Conservation (phyloP, 768 basidiomycete species). For the Royoungia palumana region DNA sequence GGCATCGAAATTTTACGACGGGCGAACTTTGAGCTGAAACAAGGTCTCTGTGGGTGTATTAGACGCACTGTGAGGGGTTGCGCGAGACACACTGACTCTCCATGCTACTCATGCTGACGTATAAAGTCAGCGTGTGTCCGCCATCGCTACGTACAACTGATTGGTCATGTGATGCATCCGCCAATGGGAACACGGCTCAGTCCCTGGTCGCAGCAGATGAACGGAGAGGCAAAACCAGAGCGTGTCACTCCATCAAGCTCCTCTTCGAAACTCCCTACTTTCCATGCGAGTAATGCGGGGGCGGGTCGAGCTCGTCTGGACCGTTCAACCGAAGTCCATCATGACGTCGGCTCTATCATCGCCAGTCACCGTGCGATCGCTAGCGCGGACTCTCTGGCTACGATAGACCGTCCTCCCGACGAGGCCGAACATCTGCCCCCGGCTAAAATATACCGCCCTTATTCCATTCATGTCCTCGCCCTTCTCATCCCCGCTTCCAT, state of each 20-base stretch:
- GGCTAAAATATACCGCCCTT: slow-evolving; percentile 44
- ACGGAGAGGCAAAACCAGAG: background rate
- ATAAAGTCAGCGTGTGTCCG: background rate
- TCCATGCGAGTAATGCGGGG: slow-evolving; percentile 7
- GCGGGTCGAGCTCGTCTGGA: background rate
- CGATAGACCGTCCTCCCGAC: slow-evolving; percentile 40
- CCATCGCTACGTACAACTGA: background rate
- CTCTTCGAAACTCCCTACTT: background rate
- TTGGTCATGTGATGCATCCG: slow-evolving; percentile 12
- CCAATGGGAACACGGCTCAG: too few species aligned
- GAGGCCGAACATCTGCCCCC: slow-evolving; percentile 31
- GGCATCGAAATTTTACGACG: slow-evolving; percentile 8
- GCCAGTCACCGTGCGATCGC: slow-evolving; percentile 32
- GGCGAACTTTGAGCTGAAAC: slow-evolving; percentile 92
- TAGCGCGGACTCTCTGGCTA: slow-evolving; percentile 38
- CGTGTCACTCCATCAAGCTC: background rate
- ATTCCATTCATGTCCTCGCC: slow-evolving; percentile 61
- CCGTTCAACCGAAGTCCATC: slow-evolving; percentile 10
- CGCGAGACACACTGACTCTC: slow-evolving; percentile 64
- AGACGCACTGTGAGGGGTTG: background rate
- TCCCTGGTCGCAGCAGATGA: background rate
- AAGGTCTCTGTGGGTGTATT: slow-evolving; percentile 68
- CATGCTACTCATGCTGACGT: slow-evolving; percentile 68
- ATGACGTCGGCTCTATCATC: slow-evolving; percentile 34
- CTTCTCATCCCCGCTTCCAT: slow-evolving; percentile 80